A percentile compares a stretch with the other conserved stretches of the same genome.
phyloP scores from a whole-genome alignment of 2,329 filamentous ascomycete species.

The Elsinoe australis region DNA sequence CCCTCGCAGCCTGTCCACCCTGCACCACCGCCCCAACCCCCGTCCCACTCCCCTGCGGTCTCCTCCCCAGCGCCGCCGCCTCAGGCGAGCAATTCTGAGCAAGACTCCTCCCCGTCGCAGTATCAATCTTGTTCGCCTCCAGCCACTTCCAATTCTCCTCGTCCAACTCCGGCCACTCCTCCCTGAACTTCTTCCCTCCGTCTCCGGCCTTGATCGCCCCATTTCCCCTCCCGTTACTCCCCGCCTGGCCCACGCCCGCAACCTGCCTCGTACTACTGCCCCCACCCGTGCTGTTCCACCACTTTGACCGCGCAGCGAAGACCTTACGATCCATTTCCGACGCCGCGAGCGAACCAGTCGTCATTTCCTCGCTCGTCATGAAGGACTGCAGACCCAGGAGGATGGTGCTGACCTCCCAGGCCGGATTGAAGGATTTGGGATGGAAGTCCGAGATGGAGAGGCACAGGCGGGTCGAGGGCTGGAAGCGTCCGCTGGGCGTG shows the following conservation, averaged over 20 bases:
- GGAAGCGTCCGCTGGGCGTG: slow-evolving; percentile 91
- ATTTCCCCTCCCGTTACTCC: slow-evolving; percentile 54
- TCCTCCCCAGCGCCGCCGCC: slow-evolving; percentile 57
- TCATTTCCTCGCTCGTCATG: slow-evolving; percentile 99
- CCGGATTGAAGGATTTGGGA: slow-evolving; percentile 94
- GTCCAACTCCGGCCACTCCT: slow-evolving; percentile 86
- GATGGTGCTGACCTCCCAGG: slow-evolving; percentile 97
- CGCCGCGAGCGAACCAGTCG: slow-evolving; percentile 78
- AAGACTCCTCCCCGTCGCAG: slow-evolving; percentile 54
- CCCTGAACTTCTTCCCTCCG: slow-evolving; percentile 79
- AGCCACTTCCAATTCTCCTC: slow-evolving; percentile 90
- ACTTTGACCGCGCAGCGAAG: slow-evolving; percentile 69
- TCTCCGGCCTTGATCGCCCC: slow-evolving; percentile 79
- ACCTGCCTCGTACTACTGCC: slow-evolving; percentile 55
- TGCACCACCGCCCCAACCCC: slow-evolving; percentile 62
- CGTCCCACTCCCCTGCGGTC: slow-evolving; percentile 49
- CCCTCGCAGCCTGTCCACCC: slow-evolving; percentile 63
- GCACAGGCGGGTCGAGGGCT: slow-evolving; percentile 83
- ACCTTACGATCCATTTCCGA: slow-evolving; percentile 68
- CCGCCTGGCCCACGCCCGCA: slow-evolving; percentile 44
- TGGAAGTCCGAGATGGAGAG: slow-evolving; percentile 97
- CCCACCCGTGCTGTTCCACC: slow-evolving; percentile 96
- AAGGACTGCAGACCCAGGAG: slow-evolving; percentile 89
- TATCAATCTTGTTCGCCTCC: slow-evolving; percentile 70
- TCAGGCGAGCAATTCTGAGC: slow-evolving; percentile 48